Conservation (phyloP, 768 basidiomycete genomes). For the Inosperma sp. region DNA sequence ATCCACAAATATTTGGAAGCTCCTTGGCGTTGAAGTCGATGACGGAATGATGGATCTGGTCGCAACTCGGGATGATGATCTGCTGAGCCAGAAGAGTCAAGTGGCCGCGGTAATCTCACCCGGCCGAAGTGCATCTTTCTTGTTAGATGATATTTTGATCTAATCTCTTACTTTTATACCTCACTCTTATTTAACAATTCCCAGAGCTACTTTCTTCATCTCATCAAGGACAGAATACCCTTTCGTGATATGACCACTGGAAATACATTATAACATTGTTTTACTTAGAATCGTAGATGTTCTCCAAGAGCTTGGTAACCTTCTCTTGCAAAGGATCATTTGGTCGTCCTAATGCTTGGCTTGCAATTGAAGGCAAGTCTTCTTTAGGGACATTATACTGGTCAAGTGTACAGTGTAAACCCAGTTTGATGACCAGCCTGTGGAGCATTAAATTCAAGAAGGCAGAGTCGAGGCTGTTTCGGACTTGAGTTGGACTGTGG, state of each 20-base stretch:
- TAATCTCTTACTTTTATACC: background rate
- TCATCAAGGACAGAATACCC: too few species aligned
- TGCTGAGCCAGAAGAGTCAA: slow-evolving; percentile 43
- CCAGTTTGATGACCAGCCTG: slow-evolving; percentile 61
- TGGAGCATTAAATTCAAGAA: too few species aligned
- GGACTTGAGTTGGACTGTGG: slow-evolving; percentile 57
- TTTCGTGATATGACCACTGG: too few species aligned
- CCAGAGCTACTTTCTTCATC: too few species aligned
- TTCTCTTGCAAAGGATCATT: slow-evolving; percentile 36
- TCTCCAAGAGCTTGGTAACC: slow-evolving; percentile 48
- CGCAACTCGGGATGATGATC: slow-evolving; percentile 49
- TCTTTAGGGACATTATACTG: slow-evolving; percentile 61
- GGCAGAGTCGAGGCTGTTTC: slow-evolving; percentile 50
- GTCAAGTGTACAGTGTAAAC: slow-evolving; percentile 51
- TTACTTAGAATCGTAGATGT: too few species aligned
- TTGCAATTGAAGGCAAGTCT: slow-evolving; percentile 52
- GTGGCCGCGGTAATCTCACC: slow-evolving; percentile 55
- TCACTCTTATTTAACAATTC: too few species aligned
- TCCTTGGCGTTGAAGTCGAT: slow-evolving; percentile 34
- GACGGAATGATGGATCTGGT: slow-evolving; percentile 49
- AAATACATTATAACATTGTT: too few species aligned
- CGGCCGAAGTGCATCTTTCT: slow-evolving; percentile 36
- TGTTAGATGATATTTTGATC: slow-evolving; percentile 19
- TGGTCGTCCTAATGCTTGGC: slow-evolving; percentile 40
- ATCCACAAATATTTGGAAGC: slow-evolving; percentile 41